phyloP scores from a whole-genome alignment of 2,329 filamentous ascomycete species.

The Trichoderma sp. region DNA sequence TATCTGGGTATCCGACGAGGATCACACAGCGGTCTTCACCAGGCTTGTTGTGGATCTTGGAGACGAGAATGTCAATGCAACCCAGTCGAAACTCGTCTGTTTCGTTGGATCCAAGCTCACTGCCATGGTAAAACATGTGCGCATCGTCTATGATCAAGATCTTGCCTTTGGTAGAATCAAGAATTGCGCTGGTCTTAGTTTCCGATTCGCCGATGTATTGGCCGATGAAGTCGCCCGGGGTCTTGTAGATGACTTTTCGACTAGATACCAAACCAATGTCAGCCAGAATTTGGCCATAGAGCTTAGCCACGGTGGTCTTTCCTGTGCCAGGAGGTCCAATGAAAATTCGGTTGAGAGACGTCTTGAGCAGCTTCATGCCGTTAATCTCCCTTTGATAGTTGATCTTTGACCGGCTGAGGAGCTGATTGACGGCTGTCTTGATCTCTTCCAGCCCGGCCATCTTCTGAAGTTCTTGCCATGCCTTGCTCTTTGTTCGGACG shows the following conservation, averaged over 20 bases:
- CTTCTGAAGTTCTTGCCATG: not conserved
- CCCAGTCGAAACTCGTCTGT: not conserved
- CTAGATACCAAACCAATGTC: conserved; percentile 65
- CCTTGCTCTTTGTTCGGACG: not conserved
- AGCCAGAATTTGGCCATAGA: conserved; percentile 72
- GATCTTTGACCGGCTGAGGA: not conserved
- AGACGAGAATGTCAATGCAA: not conserved
- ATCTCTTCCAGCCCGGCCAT: not conserved
- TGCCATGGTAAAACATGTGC: conserved; percentile 39
- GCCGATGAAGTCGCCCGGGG: conserved; percentile 65
- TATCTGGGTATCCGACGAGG: not conserved
- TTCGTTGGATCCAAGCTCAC: not conserved
- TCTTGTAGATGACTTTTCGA: conserved; percentile 51
- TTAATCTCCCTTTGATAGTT: not conserved
- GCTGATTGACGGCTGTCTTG: not conserved
- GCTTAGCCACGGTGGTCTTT: conserved; percentile 67
- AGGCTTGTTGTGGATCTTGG: not conserved
- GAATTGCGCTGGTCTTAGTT: conserved; percentile 55
- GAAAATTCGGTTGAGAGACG: conserved; percentile 69
- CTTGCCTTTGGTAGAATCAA: conserved; percentile 61
- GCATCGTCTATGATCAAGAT: conserved; percentile 72
- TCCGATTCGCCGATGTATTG: conserved; percentile 67
- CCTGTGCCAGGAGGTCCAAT: conserved; percentile 65
- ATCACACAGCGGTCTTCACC: not conserved
- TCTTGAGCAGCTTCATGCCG: conserved; percentile 27